phyloP scores from a whole-genome alignment of 371 early-diverging fungal genomes.

The Mucor lusitanicus region DNA sequence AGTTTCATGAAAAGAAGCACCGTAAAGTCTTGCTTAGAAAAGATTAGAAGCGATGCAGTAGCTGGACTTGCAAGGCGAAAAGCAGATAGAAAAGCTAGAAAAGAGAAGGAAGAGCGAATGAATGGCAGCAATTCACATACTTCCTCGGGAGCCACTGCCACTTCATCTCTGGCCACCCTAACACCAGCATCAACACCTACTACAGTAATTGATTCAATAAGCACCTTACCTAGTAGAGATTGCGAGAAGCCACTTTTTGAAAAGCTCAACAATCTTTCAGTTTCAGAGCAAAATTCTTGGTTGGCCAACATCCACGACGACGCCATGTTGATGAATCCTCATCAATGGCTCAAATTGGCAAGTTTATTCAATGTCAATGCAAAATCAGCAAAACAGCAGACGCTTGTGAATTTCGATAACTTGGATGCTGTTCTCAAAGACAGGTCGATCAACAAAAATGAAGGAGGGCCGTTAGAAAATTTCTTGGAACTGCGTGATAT shows the following conservation, averaged over 20 bases:
- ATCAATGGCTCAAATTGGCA: slow-evolving; percentile 46
- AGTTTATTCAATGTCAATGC: slow-evolving; percentile 45
- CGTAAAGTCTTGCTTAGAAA: neutral
- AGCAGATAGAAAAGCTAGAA: slow-evolving; percentile 27
- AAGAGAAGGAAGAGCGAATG: slow-evolving; percentile 19
- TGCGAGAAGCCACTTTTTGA: slow-evolving; percentile 15
- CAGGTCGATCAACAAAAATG: slow-evolving; percentile 9
- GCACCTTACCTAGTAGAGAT: neutral
- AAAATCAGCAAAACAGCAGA: slow-evolving; percentile 32
- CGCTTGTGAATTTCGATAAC: slow-evolving; percentile 17
- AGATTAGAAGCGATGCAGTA: slow-evolving; percentile 2
- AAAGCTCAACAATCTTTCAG: slow-evolving; percentile 17
- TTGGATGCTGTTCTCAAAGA: slow-evolving; percentile 15
- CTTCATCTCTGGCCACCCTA: neutral
- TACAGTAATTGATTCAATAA: neutral
- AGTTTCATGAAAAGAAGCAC: slow-evolving; percentile 13
- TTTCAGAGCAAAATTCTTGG: slow-evolving; percentile 36
- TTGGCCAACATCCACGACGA: slow-evolving; percentile 36
- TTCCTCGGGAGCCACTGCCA: neutral
- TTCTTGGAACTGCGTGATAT: slow-evolving; percentile 43
- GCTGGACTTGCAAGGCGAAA: slow-evolving; percentile 22
- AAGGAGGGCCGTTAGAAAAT: slow-evolving; percentile 29
- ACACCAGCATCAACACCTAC: neutral
- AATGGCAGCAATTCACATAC: neutral
- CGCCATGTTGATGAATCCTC: slow-evolving; percentile 41